A percentile compares a stretch with the other conserved stretches of the same genome.
Evolutionary conservation across 768 basidiomycete species (phyloP).

Genomic region (Coprinellus micaceus): DNA sequence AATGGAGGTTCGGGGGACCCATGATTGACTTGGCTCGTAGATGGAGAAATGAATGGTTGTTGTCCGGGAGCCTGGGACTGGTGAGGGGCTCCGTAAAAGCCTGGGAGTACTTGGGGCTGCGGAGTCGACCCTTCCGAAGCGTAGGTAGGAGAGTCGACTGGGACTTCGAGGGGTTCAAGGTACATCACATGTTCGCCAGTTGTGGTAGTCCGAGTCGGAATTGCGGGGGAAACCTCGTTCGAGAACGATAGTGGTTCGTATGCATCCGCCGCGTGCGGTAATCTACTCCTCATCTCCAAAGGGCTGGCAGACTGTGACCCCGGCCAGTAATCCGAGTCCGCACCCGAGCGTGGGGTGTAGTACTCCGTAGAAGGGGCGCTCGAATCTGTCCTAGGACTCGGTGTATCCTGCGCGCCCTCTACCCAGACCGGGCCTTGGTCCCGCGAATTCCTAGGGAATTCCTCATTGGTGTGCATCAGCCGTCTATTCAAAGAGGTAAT

Average conservation of each 20-base stretch:
- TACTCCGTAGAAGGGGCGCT: background rate
- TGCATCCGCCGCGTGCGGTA: background rate
- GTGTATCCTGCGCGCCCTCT: too few relatives aligned
- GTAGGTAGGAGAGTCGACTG: too few relatives aligned
- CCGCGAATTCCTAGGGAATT: background rate
- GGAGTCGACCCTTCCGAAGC: too few relatives aligned
- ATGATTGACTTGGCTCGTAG: too few relatives aligned
- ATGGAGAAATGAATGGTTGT: too few relatives aligned
- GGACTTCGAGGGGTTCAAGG: too few relatives aligned
- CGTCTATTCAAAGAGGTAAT: slow-evolving; percentile 25
- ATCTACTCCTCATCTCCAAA: background rate
- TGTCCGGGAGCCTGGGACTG: too few relatives aligned
- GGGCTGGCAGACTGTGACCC: background rate
- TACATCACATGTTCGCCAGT: background rate
- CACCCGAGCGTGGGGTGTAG: background rate
- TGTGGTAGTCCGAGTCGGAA: background rate
- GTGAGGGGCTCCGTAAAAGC: too few relatives aligned
- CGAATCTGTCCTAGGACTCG: background rate
- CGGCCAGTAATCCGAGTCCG: background rate
- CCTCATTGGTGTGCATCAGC: slow-evolving; percentile 24
- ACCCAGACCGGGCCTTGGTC: background rate
- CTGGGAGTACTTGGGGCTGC: too few relatives aligned
- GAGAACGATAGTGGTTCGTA: background rate
- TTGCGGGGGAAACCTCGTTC: background rate
- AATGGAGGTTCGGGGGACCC: too few relatives aligned